A percentile compares a stretch with the other conserved stretches of the same genome.
Evolutionary conservation across 2,329 filamentous ascomycete genomes (phyloP).

Genomic region (Gremmenia infestans): DNA sequence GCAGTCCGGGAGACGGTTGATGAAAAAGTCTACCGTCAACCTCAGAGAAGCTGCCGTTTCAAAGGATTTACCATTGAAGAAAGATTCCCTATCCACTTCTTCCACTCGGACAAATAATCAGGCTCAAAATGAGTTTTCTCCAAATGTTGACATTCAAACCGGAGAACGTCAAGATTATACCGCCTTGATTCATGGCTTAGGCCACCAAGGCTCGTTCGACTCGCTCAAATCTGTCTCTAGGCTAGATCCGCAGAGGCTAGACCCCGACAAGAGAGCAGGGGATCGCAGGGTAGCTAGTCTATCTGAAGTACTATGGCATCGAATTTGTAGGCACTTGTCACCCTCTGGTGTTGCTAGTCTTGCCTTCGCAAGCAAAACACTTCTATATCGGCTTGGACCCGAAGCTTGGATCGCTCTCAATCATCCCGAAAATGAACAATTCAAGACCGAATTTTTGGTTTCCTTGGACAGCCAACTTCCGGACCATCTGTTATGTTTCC

Average conservation of each 20-base stretch:
- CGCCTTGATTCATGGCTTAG: slow-evolving; percentile 28
- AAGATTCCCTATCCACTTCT: background rate
- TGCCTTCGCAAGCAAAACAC: slow-evolving; percentile 42
- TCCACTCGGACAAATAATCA: background rate
- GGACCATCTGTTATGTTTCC: slow-evolving; percentile 54
- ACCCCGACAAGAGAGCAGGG: slow-evolving; percentile 23
- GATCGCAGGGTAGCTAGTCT: slow-evolving; percentile 42
- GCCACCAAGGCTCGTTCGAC: slow-evolving; percentile 27
- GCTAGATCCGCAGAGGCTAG: background rate
- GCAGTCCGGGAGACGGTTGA: background rate
- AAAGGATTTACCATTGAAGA: background rate
- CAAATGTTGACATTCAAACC: slow-evolving; percentile 24
- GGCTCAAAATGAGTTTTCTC: background rate
- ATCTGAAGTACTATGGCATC: slow-evolving; percentile 41
- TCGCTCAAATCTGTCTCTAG: slow-evolving; percentile 13
- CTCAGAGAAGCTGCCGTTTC: background rate
- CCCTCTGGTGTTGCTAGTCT: slow-evolving; percentile 45
- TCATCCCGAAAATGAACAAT: slow-evolving; percentile 38
- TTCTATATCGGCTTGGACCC: slow-evolving; percentile 39
- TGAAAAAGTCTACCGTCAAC: background rate
- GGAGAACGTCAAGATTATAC: slow-evolving; percentile 31
- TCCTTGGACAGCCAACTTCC: slow-evolving; percentile 47
- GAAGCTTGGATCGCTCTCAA: slow-evolving; percentile 37
- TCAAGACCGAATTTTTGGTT: slow-evolving; percentile 47
- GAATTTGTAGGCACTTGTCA: slow-evolving; percentile 37